These are phyloP conservation scores for Veloporphyrellus conicus DNA, from an alignment of 1,284 basidiomycete genomes.

Conservation along the genomic window DNA sequence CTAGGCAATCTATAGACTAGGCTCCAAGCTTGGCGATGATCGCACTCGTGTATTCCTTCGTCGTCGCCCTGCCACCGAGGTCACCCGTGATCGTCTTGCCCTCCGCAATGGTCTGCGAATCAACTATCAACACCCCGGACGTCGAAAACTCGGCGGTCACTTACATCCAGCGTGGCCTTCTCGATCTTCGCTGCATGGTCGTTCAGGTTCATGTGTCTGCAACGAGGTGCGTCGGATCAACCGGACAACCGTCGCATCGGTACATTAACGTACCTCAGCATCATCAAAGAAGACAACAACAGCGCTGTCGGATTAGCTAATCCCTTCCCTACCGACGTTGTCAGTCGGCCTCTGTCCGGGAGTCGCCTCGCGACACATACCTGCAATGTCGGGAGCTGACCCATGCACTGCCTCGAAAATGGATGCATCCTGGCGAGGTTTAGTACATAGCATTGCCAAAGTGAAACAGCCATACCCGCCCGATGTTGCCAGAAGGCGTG, in stretches of 20 bases:
- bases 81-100: conserved; percentile 91
- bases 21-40: conserved; percentile 71
- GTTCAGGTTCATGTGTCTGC: conserved; percentile 90
- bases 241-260: conserved; percentile 7
- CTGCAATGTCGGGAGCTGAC: conserved; percentile 86
- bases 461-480: conserved; percentile 55
- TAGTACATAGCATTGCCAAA: conserved; percentile 2
- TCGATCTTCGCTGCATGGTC: conserved; percentile 89
- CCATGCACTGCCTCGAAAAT: conserved; percentile 99
- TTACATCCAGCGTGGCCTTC: conserved; percentile 80
- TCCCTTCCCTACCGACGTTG: conserved; percentile 70
- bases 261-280: conserved; percentile 68
- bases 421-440: conserved; percentile 76
- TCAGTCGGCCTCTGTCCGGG: conserved; percentile 6
- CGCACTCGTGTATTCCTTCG: conserved; percentile 81
- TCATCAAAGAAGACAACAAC: conserved; percentile 93
- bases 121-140: conserved; percentile 17
- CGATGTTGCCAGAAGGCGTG: conserved; percentile 98
- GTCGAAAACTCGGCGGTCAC: conserved; percentile 31
- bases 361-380: conserved; percentile 34
- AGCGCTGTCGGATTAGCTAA: conserved; percentile 98
- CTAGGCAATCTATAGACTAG: background rate
- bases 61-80: conserved; percentile 86
- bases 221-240: conserved; percentile 26
- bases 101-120: conserved; percentile 83